A percentile compares a stretch with the other conserved stretches of the same genome.
phyloP scores from a whole-genome alignment of 805 yeast species.

The Dipodascus albidus region DNA sequence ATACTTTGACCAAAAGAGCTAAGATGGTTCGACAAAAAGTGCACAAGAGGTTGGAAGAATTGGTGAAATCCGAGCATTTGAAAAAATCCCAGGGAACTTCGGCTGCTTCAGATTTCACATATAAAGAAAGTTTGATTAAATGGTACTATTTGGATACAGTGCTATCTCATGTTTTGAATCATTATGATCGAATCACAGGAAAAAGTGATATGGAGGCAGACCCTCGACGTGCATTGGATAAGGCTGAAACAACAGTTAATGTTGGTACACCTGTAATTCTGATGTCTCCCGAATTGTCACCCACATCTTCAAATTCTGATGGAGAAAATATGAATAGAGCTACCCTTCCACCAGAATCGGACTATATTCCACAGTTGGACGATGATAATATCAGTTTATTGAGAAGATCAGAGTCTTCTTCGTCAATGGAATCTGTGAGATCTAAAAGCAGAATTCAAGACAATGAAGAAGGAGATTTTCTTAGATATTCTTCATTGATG shows the following conservation, averaged over 20 bases:
- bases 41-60: not conserved
- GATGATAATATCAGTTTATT: not conserved
- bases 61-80: not conserved
- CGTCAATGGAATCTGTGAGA: not conserved
- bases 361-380: not conserved
- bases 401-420: not conserved
- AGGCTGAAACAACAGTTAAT: not conserved
- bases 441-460: not conserved
- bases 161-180: not conserved
- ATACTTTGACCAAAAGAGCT: not conserved
- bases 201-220: not conserved
- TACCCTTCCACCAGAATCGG: not conserved
- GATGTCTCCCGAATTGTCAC: not conserved
- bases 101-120: not conserved
- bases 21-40: not conserved
- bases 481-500: conserved; percentile 7
- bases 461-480: conserved; percentile 1
- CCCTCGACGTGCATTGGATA: not conserved
- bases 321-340: not conserved
- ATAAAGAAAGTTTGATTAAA: not conserved
- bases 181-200: not conserved
- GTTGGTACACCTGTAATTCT: not conserved
- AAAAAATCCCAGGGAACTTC: not conserved
- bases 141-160: not conserved
- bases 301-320: not conserved